phyloP scores from a whole-genome alignment of 1,139 yeast species.

The Lizanozyma gosingica region DNA sequence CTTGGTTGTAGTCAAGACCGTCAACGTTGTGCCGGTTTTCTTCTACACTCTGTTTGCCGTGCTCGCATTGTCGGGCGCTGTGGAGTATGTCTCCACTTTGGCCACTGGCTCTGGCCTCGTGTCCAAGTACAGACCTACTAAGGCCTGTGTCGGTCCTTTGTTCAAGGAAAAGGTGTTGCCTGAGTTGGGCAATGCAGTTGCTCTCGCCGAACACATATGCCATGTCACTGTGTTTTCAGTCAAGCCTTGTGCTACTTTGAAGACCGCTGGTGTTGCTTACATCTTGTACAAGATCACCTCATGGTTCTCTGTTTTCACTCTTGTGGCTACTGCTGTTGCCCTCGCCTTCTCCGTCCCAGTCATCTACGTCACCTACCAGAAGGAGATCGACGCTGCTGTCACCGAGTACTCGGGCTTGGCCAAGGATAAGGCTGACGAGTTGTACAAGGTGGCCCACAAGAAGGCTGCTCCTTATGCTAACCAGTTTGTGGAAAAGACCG shows the following conservation, averaged over 20 bases:
- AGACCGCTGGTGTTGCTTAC: conserved; percentile 61
- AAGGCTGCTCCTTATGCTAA: conserved; percentile 43
- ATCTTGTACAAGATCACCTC: conserved; percentile 67
- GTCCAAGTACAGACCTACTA: conserved; percentile 51
- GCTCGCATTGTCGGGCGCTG: conserved; percentile 52
- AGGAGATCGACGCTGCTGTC: conserved; percentile 70
- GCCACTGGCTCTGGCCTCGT: conserved; percentile 67
- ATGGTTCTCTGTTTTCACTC: conserved; percentile 64
- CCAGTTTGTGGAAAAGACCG: conserved; percentile 44
- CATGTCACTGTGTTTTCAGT: conserved; percentile 60
- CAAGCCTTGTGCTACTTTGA: conserved; percentile 60
- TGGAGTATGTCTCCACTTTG: conserved; percentile 60
- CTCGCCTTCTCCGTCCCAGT: conserved; percentile 70
- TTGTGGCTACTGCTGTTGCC: conserved; percentile 49
- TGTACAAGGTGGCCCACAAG: conserved; percentile 41
- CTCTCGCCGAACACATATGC: conserved; percentile 36
- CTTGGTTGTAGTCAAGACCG: conserved; percentile 57
- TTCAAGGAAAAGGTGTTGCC: conserved; percentile 36
- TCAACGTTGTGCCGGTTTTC: conserved; percentile 60
- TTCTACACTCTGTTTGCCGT: conserved; percentile 43
- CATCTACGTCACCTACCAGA: conserved; percentile 64
- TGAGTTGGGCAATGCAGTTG: conserved; percentile 32
- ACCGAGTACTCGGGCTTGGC: conserved; percentile 48
- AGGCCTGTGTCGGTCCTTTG: conserved; percentile 2
- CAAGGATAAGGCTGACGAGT: conserved; percentile 47